Base-by-base conservation (phyloP, 805 yeast genomes). In the Wickerhamiella lipophila region DNA sequence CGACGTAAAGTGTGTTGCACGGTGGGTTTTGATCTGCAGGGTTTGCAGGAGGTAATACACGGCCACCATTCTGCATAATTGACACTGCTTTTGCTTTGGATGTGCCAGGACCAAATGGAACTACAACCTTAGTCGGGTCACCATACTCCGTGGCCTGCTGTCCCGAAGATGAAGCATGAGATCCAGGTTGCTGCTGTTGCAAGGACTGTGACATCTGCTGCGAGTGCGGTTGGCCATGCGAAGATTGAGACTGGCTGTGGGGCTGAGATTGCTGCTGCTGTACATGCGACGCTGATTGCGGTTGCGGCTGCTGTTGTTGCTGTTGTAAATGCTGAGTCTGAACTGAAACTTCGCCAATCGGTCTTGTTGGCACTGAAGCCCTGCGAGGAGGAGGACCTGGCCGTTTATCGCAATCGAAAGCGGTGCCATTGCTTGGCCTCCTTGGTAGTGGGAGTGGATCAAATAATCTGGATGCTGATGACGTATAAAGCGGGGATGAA, bases 1-100 rank as follows among this genome's bases (percentile, higher is more conserved):
- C 98, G 43, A 92, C 98, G 60, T 92, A 92, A 50, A 92, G 70
- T 0, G 98, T 92, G 64, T 92, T 92, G 68, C 98, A 92, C 6
- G 98, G 98, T 3, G 98, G 97, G 62, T 92, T 92, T 67, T 92
- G 98, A 65, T 92, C 98, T 1, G 98, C 97, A 6, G 98, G 98
- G 60, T 89, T 89, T 1, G 95, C 95, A 2, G 72, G 72, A 4
- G 72, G 72, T 46, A 69, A 54, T 9, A 51, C 53, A 6, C 53
- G 49, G 11, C 69, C 69, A 9, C 69, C 69, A 44, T 55, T 62
- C 52, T 65, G 69, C 52, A 65, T 57, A 34, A 63, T 65, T 48
- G 65, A 65, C 23, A 64, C 53, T 3, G 68, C 60, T 41, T 58
- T 59, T 12, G 57, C 54, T 32, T 45, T 45, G 34, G 59, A 58